Base-by-base conservation (phyloP, 768 basidiomycete species). In the Suillus luteus region DNA sequence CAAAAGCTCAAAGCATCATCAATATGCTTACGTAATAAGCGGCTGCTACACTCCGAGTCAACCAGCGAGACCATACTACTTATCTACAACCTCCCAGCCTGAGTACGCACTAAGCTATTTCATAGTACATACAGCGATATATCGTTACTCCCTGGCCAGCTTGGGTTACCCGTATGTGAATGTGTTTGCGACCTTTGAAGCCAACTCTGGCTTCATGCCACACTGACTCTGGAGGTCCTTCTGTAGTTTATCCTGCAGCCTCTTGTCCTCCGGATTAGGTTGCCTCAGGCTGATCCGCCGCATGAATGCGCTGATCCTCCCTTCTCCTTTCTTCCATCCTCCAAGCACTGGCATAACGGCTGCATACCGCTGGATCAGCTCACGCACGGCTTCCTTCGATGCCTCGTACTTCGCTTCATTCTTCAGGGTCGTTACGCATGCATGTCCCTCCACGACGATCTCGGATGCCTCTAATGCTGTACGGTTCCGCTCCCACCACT, bases 381-480 rank as follows among this genome's bases (percentile, higher is more conserved):
- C 31, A 22, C 49, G 65, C 41, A 79, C 60, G 46, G 68, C 68
- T 27, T 62, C 59, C 59, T 57, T 75, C 31, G 80, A 81, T 62
- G 74, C 67, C 6, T 64, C 49, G 55, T 78, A 80, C 62, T 79
- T 81, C 11, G 69, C 72, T 52, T 67, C 70, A 63, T 75, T 72
- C 5, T 62, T 65, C 46, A 70, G 72, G 1, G 79, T 77, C 0
- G 80, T 81, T 62, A 82, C 71, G 62, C 82, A 82, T 8, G 79
- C 81, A 11, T 79, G 75, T 0, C 76, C 79, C 24, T 67, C 65
- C 24, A 77, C 67, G 38, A 68, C 43, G 33, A 74, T 76, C 22
- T 73, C 69, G 58, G 69, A 74, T 64, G 2, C 57, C 40, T 49
- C 51, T 37, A 79, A 77, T 55, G 60, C 54, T 7, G 52, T 49